Evolutionary conservation across 2,329 filamentous ascomycete species (phyloP).

Genomic region (Xylariales sp.): DNA sequence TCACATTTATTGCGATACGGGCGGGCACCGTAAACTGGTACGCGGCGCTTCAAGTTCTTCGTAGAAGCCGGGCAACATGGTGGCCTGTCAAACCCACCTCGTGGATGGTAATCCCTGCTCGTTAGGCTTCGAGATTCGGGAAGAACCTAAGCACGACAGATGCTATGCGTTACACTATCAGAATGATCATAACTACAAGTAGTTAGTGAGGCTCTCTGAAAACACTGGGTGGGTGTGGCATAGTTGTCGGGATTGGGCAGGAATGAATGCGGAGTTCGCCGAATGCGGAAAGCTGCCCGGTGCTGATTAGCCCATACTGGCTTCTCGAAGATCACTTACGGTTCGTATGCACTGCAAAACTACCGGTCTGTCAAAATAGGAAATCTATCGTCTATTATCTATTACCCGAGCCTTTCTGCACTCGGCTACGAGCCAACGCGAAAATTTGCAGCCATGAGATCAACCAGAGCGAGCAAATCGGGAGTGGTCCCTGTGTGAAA

Average conservation of each 20-base stretch:
- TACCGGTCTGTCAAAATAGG: too few species aligned
- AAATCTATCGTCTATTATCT: too few species aligned
- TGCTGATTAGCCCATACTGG: too few species aligned
- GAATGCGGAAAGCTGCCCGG: not conserved
- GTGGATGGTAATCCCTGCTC: not conserved
- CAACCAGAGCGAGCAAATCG: too few species aligned
- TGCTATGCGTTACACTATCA: not conserved
- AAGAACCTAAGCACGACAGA: constrained; percentile 1
- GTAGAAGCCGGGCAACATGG: constrained; percentile 3
- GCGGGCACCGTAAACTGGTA: not conserved
- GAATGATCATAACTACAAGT: not conserved
- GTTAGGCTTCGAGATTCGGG: not conserved
- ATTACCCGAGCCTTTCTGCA: too few species aligned
- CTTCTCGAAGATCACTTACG: too few species aligned
- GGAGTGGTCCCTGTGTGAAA: too few species aligned
- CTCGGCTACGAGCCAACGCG: too few species aligned
- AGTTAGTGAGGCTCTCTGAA: constrained; percentile 1
- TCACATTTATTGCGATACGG: too few species aligned
- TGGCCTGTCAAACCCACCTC: not conserved
- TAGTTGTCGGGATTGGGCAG: not conserved
- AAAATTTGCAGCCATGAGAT: too few species aligned
- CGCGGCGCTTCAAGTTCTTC: too few species aligned
- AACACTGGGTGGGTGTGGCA: not conserved
- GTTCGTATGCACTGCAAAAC: too few species aligned
- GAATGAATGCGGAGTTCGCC: not conserved